phyloP scores from a whole-genome alignment of 306 rosid species.

The Biancaea sappan region DNA sequence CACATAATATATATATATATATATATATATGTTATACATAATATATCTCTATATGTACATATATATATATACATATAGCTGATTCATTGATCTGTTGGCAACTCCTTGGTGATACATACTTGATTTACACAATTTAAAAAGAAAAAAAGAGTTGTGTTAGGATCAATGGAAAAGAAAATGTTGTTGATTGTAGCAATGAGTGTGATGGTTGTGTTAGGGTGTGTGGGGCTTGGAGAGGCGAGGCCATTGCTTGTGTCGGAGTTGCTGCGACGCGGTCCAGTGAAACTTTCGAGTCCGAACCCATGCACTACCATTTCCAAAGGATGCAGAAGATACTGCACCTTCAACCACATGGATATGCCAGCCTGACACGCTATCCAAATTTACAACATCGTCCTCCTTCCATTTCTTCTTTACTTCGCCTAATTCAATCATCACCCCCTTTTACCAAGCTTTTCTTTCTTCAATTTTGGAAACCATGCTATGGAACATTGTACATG shows the following conservation, averaged over 20 bases:
- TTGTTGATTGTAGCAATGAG: neutral
- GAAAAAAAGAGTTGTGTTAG: neutral
- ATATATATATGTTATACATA: no score
- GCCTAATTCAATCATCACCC: no score
- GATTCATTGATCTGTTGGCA: no score
- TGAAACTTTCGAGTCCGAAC: neutral
- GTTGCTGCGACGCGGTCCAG: neutral
- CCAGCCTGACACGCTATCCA: neutral
- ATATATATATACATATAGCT: no score
- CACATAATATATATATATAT: no score
- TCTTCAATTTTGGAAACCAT: no score
- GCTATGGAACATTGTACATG: no score
- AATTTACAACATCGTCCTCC: neutral
- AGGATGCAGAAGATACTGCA: neutral
- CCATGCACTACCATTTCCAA: neutral
- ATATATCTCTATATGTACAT: no score
- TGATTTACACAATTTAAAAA: no score
- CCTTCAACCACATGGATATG: neutral
- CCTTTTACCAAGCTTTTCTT: no score
- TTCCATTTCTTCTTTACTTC: conserved; percentile 30
- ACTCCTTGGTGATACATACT: no score
- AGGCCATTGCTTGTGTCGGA: neutral
- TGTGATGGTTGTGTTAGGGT: neutral
- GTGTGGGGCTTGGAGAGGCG: neutral
- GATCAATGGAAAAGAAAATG: neutral